phyloP scores from a whole-genome alignment of 2,329 filamentous ascomycete species.

The Metarhizium rileyi region DNA sequence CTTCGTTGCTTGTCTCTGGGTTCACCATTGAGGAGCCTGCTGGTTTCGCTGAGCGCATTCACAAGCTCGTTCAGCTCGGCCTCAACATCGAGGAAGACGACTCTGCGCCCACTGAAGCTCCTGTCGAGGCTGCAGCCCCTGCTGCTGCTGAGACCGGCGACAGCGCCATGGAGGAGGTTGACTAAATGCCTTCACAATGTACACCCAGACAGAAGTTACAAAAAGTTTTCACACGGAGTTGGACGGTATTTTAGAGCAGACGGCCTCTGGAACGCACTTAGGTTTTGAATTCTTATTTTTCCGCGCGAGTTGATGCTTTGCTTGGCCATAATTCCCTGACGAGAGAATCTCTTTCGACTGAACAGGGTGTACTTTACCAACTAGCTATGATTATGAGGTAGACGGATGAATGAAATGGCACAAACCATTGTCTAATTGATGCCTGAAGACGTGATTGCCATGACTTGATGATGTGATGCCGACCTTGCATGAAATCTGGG shows the following conservation, averaged over 20 bases:
- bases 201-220: slow-evolving; percentile 25
- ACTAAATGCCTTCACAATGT: slow-evolving; percentile 49
- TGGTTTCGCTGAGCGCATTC: slow-evolving; percentile 95
- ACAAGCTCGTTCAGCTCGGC: slow-evolving; percentile 97
- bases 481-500: no score
- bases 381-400: slow-evolving; percentile 32
- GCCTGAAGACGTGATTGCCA: not conserved
- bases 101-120: slow-evolving; percentile 52
- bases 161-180: slow-evolving; percentile 99
- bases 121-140: slow-evolving; percentile 51
- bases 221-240: slow-evolving; percentile 34
- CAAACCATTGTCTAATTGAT: slow-evolving; percentile 10
- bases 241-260: slow-evolving; percentile 25
- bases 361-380: slow-evolving; percentile 29
- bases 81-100: slow-evolving; percentile 95
- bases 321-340: slow-evolving; percentile 25
- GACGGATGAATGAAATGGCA: slow-evolving; percentile 25
- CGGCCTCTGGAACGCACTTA: slow-evolving; percentile 22
- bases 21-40: slow-evolving; percentile 99
- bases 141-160: slow-evolving; percentile 57
- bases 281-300: slow-evolving; percentile 17
- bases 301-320: slow-evolving; percentile 16
- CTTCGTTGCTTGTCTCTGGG: slow-evolving; percentile 92
- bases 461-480: no score
- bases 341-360: slow-evolving; percentile 13